phyloP scores from a whole-genome alignment of 306 rosid genomes.

The Cicer pinnatifidum region DNA sequence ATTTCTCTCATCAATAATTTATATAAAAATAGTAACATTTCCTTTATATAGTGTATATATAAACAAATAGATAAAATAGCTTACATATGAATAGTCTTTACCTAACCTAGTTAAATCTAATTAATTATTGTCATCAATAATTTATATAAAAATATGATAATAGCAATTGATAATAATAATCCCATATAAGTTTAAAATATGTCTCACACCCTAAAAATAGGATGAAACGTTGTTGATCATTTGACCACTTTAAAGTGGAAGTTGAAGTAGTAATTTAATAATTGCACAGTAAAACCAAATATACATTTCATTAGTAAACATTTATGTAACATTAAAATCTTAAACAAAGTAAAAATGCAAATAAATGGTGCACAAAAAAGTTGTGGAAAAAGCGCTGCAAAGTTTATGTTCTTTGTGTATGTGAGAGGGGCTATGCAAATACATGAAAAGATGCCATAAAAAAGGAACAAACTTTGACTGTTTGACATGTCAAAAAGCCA shows the following conservation, averaged over 20 bases:
- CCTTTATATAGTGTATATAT: no score
- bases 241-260: slow-evolving; percentile 8
- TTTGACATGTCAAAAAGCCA: neutral
- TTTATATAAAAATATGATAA: no score
- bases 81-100: no score
- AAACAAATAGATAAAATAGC: no score
- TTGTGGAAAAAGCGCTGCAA: slow-evolving; percentile 6
- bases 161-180: no score
- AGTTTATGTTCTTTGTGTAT: slow-evolving; percentile 15
- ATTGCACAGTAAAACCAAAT: no score
- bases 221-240: neutral
- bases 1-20: no score
- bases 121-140: no score
- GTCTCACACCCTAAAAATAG: neutral
- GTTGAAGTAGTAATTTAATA: neutral
- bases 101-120: no score
- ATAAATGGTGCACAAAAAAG: slow-evolving; percentile 36
- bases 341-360: slow-evolving; percentile 2
- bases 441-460: neutral
- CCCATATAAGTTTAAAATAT: neutral
- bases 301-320: neutral
- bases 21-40: no score
- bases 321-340: neutral
- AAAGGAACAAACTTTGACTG: neutral
- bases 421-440: neutral